A percentile compares a stretch with the other conserved stretches of the same genome.
phyloP scores from a whole-genome alignment of 2,329 filamentous ascomycete species.

The Trichoderma cornu-damae region DNA sequence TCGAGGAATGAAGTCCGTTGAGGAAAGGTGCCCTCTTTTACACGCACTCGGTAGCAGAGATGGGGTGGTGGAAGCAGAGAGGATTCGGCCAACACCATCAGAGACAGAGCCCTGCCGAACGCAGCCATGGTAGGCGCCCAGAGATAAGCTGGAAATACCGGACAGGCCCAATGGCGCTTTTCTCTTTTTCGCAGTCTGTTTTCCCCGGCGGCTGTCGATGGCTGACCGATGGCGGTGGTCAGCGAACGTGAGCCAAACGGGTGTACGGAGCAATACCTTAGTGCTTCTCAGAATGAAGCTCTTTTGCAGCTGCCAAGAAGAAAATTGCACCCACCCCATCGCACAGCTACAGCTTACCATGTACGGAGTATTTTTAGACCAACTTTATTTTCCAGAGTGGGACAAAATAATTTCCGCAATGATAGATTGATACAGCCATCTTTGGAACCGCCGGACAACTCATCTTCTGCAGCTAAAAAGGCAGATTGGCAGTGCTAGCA shows the following conservation, averaged over 20 bases:
- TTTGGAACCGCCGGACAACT: neutral
- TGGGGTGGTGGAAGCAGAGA: neutral
- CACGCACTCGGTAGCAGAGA: neutral
- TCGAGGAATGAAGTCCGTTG: neutral
- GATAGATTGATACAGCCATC: neutral
- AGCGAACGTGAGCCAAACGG: neutral
- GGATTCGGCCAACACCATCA: neutral
- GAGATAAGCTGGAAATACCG: neutral
- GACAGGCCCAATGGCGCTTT: neutral
- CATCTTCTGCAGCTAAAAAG: constrained; percentile 3
- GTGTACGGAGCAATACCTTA: too few species aligned
- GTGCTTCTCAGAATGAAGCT: neutral
- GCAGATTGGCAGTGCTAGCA: neutral
- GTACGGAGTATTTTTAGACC: constrained; percentile 14
- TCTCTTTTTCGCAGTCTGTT: neutral
- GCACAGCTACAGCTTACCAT: neutral
- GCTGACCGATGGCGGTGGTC: neutral
- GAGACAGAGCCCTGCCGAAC: neutral
- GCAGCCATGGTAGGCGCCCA: neutral
- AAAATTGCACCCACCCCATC: neutral
- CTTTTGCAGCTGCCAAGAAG: neutral
- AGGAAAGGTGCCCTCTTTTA: neutral
- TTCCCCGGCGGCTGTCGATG: neutral
- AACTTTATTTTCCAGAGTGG: neutral
- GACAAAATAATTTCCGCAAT: neutral